These are phyloP conservation scores for Mortierella antarctica DNA, from an alignment of 192 early-diverging fungal species.

Conservation along the genomic window DNA sequence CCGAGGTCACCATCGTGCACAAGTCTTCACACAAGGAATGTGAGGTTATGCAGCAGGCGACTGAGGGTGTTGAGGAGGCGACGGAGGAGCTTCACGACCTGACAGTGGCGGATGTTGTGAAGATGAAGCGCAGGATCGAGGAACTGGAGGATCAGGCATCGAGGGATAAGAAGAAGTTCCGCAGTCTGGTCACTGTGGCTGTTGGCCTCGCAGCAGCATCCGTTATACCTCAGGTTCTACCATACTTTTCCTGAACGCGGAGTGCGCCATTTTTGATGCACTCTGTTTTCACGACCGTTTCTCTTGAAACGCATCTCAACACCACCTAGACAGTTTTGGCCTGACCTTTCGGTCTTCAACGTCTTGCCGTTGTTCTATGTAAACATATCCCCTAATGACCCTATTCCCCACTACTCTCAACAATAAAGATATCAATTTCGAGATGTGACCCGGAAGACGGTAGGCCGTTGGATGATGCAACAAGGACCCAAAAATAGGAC, in stretches of 20 bases:
- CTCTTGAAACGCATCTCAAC: no score
- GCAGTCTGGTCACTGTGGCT: constrained; percentile 41
- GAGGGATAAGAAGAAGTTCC: constrained; percentile 44
- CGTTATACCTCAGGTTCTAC: constrained; percentile 48
- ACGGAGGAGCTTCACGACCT: constrained; percentile 28
- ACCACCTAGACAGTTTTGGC: no score
- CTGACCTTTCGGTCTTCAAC: no score
- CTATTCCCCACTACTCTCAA: no score
- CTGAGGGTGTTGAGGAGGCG: constrained; percentile 12
- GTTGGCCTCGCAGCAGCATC: constrained; percentile 42
- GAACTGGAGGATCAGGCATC: constrained; percentile 45
- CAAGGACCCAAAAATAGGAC: no score
- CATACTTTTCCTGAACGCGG: constrained; percentile 38
- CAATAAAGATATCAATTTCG: no score
- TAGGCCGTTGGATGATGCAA: no score
- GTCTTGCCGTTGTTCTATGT: no score
- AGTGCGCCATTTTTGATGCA: background rate
- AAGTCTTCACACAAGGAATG: background rate
- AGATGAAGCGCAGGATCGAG: constrained; percentile 48
- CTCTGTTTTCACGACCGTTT: no score
- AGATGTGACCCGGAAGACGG: no score
- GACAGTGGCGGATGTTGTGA: constrained; percentile 21
- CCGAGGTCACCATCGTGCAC: constrained; percentile 27
- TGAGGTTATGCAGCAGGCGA: background rate
- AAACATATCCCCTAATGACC: no score